Conservation (phyloP, 2,329 filamentous ascomycete species). For the Aspergillus sp. region DNA sequence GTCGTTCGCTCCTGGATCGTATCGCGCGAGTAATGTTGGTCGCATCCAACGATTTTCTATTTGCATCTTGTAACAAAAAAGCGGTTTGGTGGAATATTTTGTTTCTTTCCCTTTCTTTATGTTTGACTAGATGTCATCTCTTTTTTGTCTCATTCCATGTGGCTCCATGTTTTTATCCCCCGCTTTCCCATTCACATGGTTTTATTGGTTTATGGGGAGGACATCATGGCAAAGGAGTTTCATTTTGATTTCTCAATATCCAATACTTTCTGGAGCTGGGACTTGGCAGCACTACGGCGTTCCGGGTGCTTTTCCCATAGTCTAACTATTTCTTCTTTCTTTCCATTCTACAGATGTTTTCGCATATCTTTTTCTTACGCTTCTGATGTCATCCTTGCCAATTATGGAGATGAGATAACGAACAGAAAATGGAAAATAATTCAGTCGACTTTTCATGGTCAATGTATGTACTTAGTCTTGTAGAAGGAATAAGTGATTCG, state of each 20-base stretch:
- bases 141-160: background rate
- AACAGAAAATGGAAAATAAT: too few relatives aligned
- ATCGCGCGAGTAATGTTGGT: slow-evolving; percentile 25
- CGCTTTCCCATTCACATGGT: slow-evolving; percentile 4
- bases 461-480: too few relatives aligned
- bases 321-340: background rate
- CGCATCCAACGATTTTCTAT: background rate
- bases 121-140: background rate
- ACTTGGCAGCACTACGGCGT: slow-evolving; percentile 17
- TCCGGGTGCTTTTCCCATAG: slow-evolving; percentile 12
- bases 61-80: slow-evolving; percentile 15
- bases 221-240: slow-evolving; percentile 16
- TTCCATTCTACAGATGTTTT: too few relatives aligned
- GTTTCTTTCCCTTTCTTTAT: slow-evolving; percentile 8
- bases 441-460: too few relatives aligned
- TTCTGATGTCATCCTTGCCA: too few relatives aligned
- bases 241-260: slow-evolving; percentile 5
- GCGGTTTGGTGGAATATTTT: slow-evolving; percentile 14
- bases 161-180: slow-evolving; percentile 8
- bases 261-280: slow-evolving; percentile 9
- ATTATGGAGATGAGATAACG: too few relatives aligned
- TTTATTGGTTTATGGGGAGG: slow-evolving; percentile 7
- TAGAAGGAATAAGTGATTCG: too few relatives aligned
- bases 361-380: too few relatives aligned
- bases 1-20: slow-evolving; percentile 55